Evolutionary conservation across 441 rosid genomes (phyloP).

Genomic region (Mallotus repandus): DNA sequence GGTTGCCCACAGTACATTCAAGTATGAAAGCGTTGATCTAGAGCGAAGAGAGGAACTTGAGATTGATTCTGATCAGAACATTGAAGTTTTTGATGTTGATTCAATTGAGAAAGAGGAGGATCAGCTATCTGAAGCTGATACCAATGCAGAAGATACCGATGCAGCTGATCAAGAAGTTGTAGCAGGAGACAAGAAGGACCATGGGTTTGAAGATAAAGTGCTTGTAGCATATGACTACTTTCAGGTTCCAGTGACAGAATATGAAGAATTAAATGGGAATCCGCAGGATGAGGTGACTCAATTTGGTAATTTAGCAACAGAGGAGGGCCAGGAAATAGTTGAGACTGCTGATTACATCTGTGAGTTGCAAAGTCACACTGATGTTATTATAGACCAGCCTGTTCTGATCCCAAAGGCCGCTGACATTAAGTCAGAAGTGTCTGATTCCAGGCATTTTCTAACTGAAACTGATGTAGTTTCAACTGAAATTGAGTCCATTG

Average conservation of each 20-base stretch:
- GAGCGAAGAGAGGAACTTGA: constrained; percentile 18
- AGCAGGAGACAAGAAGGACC: constrained; percentile 17
- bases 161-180: constrained; percentile 21
- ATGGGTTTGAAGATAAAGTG: constrained; percentile 18
- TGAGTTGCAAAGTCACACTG: constrained; percentile 26
- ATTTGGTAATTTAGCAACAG: constrained; percentile 11
- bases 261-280: constrained; percentile 6
- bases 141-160: constrained; percentile 3
- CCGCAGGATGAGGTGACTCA: constrained; percentile 14
- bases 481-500: constrained; percentile 14
- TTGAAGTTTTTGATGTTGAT: constrained; percentile 2
- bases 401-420: constrained; percentile 13
- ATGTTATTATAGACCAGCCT: constrained; percentile 12
- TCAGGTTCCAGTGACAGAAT: constrained; percentile 23
- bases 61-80: constrained; percentile 19
- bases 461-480: constrained; percentile 10
- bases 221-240: constrained; percentile 16
- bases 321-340: constrained; percentile 21
- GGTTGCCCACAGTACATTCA: constrained; percentile 22
- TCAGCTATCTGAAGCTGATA: neutral
- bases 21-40: constrained; percentile 16
- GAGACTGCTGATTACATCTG: constrained; percentile 18
- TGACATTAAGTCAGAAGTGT: constrained; percentile 24
- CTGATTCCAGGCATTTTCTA: constrained; percentile 18
- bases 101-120: neutral